These are phyloP conservation scores for Cytospora paraplurivora DNA, from an alignment of 2,329 filamentous ascomycete genomes.

Conservation along the genomic window DNA sequence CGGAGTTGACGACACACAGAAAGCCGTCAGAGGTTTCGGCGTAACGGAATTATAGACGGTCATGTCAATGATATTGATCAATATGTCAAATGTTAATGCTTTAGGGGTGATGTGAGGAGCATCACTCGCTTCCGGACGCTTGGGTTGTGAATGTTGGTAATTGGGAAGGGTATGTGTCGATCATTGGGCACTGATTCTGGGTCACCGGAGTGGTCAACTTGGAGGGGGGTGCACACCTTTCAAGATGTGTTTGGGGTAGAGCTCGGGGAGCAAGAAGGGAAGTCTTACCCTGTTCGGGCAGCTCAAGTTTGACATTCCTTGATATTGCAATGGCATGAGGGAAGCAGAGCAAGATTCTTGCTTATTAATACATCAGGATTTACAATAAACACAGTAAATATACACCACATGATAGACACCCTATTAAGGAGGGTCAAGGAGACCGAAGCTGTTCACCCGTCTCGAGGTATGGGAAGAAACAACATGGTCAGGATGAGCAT, in stretches of 20 bases:
- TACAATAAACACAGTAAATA: too few species aligned
- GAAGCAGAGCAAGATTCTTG: neutral
- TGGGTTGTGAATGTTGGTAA: neutral
- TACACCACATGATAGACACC: too few species aligned
- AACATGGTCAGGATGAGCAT: too few species aligned
- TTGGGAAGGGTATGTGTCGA: neutral
- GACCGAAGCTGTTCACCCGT: too few species aligned
- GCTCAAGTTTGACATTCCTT: neutral
- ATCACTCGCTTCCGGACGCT: neutral
- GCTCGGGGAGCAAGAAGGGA: neutral
- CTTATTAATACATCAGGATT: too few species aligned
- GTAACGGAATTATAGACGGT: neutral
- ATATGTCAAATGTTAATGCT: neutral
- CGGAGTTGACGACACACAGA: neutral
- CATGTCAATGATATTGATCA: neutral
- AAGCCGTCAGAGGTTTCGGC: neutral
- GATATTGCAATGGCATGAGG: too few species aligned
- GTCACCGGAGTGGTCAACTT: neutral
- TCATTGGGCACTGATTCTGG: neutral
- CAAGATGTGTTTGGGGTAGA: too few species aligned
- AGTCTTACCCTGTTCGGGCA: neutral
- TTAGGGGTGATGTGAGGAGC: neutral
- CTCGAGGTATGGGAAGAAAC: too few species aligned
- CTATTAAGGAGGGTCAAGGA: too few species aligned
- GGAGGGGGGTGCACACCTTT: neutral